Percentiles rank a stretch among this genome's conserved stretches.
phyloP scores from a whole-genome alignment of 257 asterid species.

The Fraxinus americana region DNA sequence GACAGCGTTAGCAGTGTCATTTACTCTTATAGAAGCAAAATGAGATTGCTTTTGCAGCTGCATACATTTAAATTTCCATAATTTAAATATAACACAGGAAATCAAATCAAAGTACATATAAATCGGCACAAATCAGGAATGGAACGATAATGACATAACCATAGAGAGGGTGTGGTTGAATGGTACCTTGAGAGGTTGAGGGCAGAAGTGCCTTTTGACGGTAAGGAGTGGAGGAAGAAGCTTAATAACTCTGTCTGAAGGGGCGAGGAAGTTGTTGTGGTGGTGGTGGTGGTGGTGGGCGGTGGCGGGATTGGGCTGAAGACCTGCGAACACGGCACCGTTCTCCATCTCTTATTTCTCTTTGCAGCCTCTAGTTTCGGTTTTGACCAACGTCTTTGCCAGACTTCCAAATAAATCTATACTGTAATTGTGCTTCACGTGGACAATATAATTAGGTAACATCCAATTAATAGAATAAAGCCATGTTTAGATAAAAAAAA shows the following conservation, averaged over 20 bases:
- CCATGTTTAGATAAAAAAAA: too few species aligned
- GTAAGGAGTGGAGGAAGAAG: slow-evolving; percentile 35
- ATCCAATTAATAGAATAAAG: too few species aligned
- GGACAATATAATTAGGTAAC: too few species aligned
- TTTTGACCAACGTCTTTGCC: too few species aligned
- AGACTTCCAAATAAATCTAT: too few species aligned
- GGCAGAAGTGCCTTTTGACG: slow-evolving; percentile 26
- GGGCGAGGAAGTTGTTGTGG: slow-evolving; percentile 34
- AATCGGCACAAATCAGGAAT: neutral
- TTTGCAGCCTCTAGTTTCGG: neutral
- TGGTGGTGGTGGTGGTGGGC: slow-evolving; percentile 27
- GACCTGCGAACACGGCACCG: slow-evolving; percentile 49
- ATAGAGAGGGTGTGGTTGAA: neutral
- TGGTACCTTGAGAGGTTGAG: slow-evolving; percentile 41
- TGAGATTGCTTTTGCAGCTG: slow-evolving; percentile 45
- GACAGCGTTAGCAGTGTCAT: slow-evolving; percentile 27
- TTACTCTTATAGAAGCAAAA: slow-evolving; percentile 8
- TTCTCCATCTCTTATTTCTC: slow-evolving; percentile 35
- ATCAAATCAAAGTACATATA: neutral
- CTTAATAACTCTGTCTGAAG: slow-evolving; percentile 34
- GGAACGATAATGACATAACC: neutral
- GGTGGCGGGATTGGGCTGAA: slow-evolving; percentile 33
- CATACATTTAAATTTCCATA: neutral
- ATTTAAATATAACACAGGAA: neutral
- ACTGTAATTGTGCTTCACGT: too few species aligned